Evolutionary conservation across 805 yeast species (phyloP).

Genomic region (Teunomyces pallodes): DNA sequence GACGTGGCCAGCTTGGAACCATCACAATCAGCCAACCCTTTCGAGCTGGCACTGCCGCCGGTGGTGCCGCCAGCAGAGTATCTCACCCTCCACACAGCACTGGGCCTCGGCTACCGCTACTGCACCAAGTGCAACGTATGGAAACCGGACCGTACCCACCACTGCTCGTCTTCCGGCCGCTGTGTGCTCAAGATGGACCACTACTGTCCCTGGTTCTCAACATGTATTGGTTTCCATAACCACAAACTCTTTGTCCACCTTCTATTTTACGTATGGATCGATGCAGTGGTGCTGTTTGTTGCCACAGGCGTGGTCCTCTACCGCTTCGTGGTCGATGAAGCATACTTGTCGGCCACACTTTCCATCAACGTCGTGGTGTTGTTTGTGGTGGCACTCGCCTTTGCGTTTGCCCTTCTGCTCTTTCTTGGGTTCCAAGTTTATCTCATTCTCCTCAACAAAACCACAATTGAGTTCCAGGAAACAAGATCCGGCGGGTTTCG

Average conservation of each 20-base stretch:
- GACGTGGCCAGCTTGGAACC: slow-evolving; percentile 11
- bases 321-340: slow-evolving; percentile 44
- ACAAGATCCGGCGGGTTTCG: slow-evolving; percentile 34
- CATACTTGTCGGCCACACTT: slow-evolving; percentile 29
- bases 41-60: too few species aligned
- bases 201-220: slow-evolving; percentile 87
- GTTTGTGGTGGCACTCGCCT: slow-evolving; percentile 56
- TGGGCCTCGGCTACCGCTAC: slow-evolving; percentile 48
- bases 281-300: slow-evolving; percentile 36
- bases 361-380: slow-evolving; percentile 61
- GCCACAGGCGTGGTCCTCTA: slow-evolving; percentile 44
- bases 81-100: slow-evolving; percentile 33
- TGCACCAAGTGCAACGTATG: slow-evolving; percentile 53
- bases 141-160: slow-evolving; percentile 63
- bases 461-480: slow-evolving; percentile 80
- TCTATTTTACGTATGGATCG: slow-evolving; percentile 47
- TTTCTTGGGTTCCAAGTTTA: slow-evolving; percentile 60
- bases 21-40: background rate
- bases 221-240: slow-evolving; percentile 80
- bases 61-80: slow-evolving; percentile 27
- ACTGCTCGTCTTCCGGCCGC: slow-evolving; percentile 48
- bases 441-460: slow-evolving; percentile 60
- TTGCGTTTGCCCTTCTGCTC: slow-evolving; percentile 38
- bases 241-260: slow-evolving; percentile 80
- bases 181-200: slow-evolving; percentile 58